These are phyloP conservation scores for Colletotrichum sp. DNA, from an alignment of 2,329 filamentous ascomycete genomes.

Conservation along the genomic window DNA sequence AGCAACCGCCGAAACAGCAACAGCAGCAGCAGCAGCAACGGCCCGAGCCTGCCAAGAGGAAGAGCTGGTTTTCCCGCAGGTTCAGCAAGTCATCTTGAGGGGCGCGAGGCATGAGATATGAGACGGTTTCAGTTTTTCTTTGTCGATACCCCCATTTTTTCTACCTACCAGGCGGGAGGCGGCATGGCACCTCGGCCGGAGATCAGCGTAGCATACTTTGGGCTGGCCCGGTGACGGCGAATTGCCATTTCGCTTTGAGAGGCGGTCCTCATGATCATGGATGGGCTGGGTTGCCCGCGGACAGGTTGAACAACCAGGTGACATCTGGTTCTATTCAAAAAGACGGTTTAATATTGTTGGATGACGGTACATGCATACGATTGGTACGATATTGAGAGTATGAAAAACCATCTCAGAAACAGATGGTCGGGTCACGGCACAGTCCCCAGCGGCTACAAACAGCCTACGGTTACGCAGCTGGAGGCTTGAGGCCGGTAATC, in stretches of 20 bases:
- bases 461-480: not conserved
- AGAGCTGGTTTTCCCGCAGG: slow-evolving; percentile 86
- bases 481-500: not conserved
- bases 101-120: not conserved
- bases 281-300: not conserved
- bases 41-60: slow-evolving; percentile 70
- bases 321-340: not conserved
- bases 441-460: not conserved
- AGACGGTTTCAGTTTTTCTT: not conserved
- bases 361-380: slow-evolving; percentile 24
- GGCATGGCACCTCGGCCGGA: not conserved
- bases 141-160: slow-evolving; percentile 25
- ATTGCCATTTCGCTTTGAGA: not conserved
- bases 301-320: not conserved
- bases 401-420: not conserved
- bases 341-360: slow-evolving; percentile 11
- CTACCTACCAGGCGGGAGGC: not conserved
- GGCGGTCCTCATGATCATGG: not conserved
- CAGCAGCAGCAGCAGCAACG: slow-evolving; percentile 27
- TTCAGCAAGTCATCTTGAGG: slow-evolving; percentile 68
- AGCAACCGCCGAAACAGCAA: not conserved
- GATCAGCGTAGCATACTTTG: not conserved
- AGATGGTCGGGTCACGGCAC: not conserved
- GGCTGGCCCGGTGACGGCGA: not conserved
- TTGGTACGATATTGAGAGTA: slow-evolving; percentile 15